Base-by-base conservation (phyloP, 1,284 basidiomycete genomes). In the Athelia psychrophila region DNA sequence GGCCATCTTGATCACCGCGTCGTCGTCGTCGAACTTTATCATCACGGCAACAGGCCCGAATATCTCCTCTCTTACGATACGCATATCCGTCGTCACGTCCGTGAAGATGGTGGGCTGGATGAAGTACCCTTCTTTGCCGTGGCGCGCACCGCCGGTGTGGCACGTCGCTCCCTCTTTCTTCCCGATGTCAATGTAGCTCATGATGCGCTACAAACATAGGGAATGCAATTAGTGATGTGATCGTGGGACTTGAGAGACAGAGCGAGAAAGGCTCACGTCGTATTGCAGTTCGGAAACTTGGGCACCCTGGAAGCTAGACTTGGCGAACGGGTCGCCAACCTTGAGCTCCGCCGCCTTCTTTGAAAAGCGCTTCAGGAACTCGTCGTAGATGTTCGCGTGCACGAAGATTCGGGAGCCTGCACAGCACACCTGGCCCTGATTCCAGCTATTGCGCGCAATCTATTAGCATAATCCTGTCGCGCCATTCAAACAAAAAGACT, bases 31-130 rank as follows among this genome's bases (percentile, higher is more conserved):
- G 68, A 91, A 91, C 68, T 86, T 87, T 70, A 86, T 80, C 12
- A 91, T 71, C 27, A 87, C 86, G 52, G 81, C 81, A 48, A 92
- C 88, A 44, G 93, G 93, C 4, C 92, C 93, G 63, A 95, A 94
- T 64, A 95, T 94, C 73, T 97, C 95, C 73, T 97, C 95, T 63
- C 80, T 72, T 55, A 91, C 87, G 64, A 98, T 96, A 73, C 82
- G 86, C 89, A 95, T 93, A 56, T 88, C 79, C 32, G 84, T 78
- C 47, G 76, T 80, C 36, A 83, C 83, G 64, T 94, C 77, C 40
- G 86, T 87, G 79, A 96, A 96, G 69, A 96, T 83, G 30, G 93
- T 96, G n/a, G 88, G 91, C 60, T 80, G 60, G 70, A 91, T 83
- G 69, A 83, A 91, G 77, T 80, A 91, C 10, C 44, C 44, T 18